These are phyloP conservation scores for Backusella luteola DNA, from an alignment of 192 early-diverging fungal genomes.

Conservation along the genomic window DNA sequence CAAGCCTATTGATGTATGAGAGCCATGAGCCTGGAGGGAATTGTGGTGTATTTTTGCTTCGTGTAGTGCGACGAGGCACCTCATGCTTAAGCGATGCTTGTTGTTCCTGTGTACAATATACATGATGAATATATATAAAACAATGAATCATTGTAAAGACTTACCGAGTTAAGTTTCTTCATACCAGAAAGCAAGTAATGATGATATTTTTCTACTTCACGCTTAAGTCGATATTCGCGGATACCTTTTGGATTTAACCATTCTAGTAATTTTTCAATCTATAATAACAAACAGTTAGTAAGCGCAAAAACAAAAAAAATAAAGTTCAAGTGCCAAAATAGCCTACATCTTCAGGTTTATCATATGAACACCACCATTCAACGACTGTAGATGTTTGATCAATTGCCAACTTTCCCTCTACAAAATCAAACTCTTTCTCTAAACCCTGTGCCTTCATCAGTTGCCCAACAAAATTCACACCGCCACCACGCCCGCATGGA, in stretches of 20 bases:
- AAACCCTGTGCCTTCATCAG: conserved; percentile 26
- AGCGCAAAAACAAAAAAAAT: conserved; percentile 37
- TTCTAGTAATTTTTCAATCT: conserved; percentile 65
- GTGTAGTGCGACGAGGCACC: conserved; percentile 43
- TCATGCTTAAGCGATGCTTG: conserved; percentile 33
- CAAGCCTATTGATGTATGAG: conserved; percentile 30
- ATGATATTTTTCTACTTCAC: conserved; percentile 54
- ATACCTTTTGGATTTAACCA: conserved; percentile 81
- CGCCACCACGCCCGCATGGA: conserved; percentile 33
- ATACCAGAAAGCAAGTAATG: conserved; percentile 50
- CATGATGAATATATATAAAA: neutral
- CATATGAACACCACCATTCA: conserved; percentile 32
- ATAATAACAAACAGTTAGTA: conserved; percentile 41
- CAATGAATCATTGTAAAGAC: neutral
- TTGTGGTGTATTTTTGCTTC: conserved; percentile 37
- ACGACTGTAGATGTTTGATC: neutral
- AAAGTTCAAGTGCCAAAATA: neutral
- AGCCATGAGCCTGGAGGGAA: conserved; percentile 29
- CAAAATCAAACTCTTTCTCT: conserved; percentile 16
- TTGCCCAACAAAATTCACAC: conserved; percentile 22
- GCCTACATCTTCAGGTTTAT: conserved; percentile 35
- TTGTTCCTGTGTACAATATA: conserved; percentile 26
- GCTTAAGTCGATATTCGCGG: conserved; percentile 64
- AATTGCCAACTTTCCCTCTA: conserved; percentile 8
- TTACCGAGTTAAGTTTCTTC: conserved; percentile 51